phyloP scores from a whole-genome alignment of 257 asterid genomes.

The Catharanthus roseus region DNA sequence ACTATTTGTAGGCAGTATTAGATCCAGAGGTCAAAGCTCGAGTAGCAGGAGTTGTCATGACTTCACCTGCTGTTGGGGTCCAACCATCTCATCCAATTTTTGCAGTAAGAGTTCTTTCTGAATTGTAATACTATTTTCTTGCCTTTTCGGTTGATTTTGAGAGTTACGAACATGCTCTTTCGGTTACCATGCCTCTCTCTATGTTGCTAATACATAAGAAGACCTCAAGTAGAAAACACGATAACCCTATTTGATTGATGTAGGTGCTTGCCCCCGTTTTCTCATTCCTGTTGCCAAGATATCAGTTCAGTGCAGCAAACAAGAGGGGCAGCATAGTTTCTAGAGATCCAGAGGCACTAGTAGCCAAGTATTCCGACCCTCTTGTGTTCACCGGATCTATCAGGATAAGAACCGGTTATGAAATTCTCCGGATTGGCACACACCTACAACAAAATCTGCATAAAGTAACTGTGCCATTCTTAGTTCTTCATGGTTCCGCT shows the following conservation, averaged over 20 bases:
- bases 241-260: neutral
- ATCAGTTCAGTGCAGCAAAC: slow-evolving; percentile 87
- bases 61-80: slow-evolving; percentile 93
- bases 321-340: slow-evolving; percentile 59
- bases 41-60: slow-evolving; percentile 62
- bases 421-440: slow-evolving; percentile 54
- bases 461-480: slow-evolving; percentile 54
- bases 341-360: slow-evolving; percentile 71
- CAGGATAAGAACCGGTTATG: slow-evolving; percentile 80
- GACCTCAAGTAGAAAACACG: neutral
- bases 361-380: slow-evolving; percentile 90
- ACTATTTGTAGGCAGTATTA: slow-evolving; percentile 53
- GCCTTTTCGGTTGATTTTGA: neutral
- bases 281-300: slow-evolving; percentile 69
- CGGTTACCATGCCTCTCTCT: neutral
- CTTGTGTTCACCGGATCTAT: slow-evolving; percentile 87
- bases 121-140: neutral
- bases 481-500: slow-evolving; percentile 78
- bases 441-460: slow-evolving; percentile 62
- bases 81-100: slow-evolving; percentile 87
- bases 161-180: too few relatives aligned
- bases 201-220: too few relatives aligned
- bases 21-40: slow-evolving; percentile 60
- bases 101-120: slow-evolving; percentile 35
- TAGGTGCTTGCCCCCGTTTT: slow-evolving; percentile 81